Conservation (phyloP, 192 early-diverging fungal species). For the Dimargaris cristalligena region DNA sequence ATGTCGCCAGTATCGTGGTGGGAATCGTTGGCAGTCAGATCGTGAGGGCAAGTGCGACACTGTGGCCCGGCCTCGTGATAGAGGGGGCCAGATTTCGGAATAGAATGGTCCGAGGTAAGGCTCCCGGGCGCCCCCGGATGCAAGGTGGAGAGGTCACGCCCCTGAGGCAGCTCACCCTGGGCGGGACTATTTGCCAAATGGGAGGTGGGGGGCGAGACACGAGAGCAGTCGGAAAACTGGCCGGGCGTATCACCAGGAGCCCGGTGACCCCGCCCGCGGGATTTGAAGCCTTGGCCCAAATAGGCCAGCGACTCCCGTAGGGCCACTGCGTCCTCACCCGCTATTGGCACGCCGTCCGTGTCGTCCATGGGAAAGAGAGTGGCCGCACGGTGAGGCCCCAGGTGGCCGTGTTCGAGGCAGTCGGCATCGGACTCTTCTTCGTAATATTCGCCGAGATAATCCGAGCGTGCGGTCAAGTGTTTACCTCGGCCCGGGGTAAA, state of each 20-base stretch:
- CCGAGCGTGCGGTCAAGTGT: neutral
- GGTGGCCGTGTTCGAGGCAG: too few species aligned
- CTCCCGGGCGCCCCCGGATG: too few species aligned
- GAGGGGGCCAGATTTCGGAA: neutral
- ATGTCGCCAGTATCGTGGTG: neutral
- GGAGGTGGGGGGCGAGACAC: too few species aligned
- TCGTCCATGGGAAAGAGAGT: neutral
- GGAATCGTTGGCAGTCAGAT: neutral
- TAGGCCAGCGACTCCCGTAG: neutral
- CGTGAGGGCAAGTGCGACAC: neutral
- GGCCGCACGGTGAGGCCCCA: neutral
- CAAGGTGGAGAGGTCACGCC: too few species aligned
- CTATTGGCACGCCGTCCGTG: neutral
- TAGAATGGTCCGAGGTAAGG: too few species aligned
- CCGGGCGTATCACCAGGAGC: neutral
- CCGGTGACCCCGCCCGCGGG: neutral
- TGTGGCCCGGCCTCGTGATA: neutral
- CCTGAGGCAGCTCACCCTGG: too few species aligned
- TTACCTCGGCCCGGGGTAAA: neutral
- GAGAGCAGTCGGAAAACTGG: neutral
- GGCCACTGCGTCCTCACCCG: neutral
- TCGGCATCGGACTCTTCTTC: neutral
- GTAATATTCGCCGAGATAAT: neutral
- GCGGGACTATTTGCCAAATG: too few species aligned
- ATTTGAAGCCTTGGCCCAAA: neutral